These are phyloP conservation scores for Erodium texanum DNA, from an alignment of 441 rosid genomes.

Conservation along the genomic window DNA sequence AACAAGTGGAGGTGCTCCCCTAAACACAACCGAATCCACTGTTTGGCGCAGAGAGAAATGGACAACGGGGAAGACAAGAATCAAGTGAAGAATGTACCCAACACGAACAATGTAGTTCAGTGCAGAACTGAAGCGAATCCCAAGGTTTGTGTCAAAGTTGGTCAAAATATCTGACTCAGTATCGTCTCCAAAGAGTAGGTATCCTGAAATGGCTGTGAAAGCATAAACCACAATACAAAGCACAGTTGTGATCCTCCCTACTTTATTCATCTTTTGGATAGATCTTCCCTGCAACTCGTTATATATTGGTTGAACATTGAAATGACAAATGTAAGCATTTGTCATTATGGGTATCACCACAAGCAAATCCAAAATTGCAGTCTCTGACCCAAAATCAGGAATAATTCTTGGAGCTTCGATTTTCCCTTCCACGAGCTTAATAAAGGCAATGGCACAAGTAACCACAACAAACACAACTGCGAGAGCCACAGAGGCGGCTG, in stretches of 20 bases:
- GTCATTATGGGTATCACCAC: constrained; percentile 88
- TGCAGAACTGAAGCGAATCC: constrained; percentile 65
- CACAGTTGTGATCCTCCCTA: constrained; percentile 66
- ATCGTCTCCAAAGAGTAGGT: constrained; percentile 68
- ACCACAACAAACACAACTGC: constrained; percentile 81
- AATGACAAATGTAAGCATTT: constrained; percentile 83
- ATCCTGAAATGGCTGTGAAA: constrained; percentile 77
- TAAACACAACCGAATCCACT: constrained; percentile 54
- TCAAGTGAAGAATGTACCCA: constrained; percentile 77
- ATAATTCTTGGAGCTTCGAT: constrained; percentile 56
- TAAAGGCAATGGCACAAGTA: constrained; percentile 51
- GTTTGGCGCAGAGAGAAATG: constrained; percentile 84
- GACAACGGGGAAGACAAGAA: constrained; percentile 90
- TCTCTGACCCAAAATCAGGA: constrained; percentile 63
- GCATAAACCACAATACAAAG: constrained; percentile 61
- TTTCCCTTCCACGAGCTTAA: constrained; percentile 73
- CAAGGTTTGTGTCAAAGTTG: constrained; percentile 74
- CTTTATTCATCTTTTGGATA: constrained; percentile 66
- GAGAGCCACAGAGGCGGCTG: constrained; percentile 91
- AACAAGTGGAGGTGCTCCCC: constrained; percentile 54
- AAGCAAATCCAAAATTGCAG: constrained; percentile 65
- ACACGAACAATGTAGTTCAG: constrained; percentile 73
- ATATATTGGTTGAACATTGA: constrained; percentile 82
- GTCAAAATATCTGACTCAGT: constrained; percentile 75
- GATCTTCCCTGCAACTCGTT: constrained; percentile 76